Evolutionary conservation across 1,284 basidiomycete species (phyloP).

Genomic region (Coniferiporia sulphurascens): DNA sequence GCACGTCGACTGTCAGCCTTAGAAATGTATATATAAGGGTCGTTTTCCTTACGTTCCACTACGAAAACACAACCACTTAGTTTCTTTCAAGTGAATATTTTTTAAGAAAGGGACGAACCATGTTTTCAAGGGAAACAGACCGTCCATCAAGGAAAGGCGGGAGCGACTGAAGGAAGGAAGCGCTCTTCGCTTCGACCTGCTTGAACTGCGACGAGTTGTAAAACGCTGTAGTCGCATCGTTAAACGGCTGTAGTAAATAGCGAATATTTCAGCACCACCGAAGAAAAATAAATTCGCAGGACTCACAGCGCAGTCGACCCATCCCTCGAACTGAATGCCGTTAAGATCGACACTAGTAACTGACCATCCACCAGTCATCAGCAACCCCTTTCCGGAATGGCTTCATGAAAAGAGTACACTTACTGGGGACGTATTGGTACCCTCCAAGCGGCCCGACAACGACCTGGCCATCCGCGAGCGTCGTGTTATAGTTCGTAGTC

Average conservation of each 20-base stretch:
- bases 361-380: conserved; percentile 3
- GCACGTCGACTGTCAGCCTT: background rate
- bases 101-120: conserved; percentile 24
- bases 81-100: background rate
- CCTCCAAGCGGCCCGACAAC: conserved; percentile 36
- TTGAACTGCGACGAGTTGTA: conserved; percentile 33
- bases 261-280: background rate
- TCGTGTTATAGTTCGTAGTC: conserved; percentile 27
- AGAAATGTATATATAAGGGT: background rate
- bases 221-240: conserved; percentile 17
- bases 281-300: background rate
- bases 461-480: conserved; percentile 38
- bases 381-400: background rate
- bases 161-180: conserved; percentile 39
- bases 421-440: conserved; percentile 31
- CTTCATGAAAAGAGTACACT: background rate
- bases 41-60: conserved; percentile 16
- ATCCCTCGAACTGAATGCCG: conserved; percentile 40
- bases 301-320: conserved; percentile 34
- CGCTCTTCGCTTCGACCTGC: conserved; percentile 29
- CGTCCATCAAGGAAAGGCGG: conserved; percentile 36
- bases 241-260: conserved; percentile 16
- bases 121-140: conserved; percentile 38
- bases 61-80: background rate
- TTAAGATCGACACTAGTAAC: conserved; percentile 36